Conservation (phyloP, 495 filamentous ascomycete genomes). For the Clohesyomyces aquaticus region DNA sequence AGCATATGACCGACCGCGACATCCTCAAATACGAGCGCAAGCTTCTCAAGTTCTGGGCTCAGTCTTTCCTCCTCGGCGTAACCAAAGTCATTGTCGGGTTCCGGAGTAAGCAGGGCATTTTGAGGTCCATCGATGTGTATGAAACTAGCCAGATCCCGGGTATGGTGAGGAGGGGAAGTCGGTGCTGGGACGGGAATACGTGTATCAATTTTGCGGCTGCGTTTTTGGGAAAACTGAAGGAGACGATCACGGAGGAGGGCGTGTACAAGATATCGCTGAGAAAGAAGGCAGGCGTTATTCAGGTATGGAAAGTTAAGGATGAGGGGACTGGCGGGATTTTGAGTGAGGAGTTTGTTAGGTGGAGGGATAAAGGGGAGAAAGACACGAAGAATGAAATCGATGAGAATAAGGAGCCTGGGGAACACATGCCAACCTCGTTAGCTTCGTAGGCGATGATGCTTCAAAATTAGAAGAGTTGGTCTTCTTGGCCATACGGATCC, state of each 20-base stretch:
- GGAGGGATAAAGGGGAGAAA: slow-evolving; percentile 52
- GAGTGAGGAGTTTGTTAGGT: slow-evolving; percentile 73
- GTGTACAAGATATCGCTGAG: slow-evolving; percentile 78
- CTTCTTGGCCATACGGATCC: too few species aligned
- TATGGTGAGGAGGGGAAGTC: slow-evolving; percentile 66
- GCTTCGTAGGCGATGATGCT: too few species aligned
- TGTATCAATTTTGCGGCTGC: slow-evolving; percentile 85
- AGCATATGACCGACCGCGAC: slow-evolving; percentile 56
- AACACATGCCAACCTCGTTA: too few species aligned
- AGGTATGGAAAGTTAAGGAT: slow-evolving; percentile 73
- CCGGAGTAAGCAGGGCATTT: slow-evolving; percentile 71
- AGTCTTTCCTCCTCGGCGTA: slow-evolving; percentile 92
- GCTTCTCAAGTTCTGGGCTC: slow-evolving; percentile 92
- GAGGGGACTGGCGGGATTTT: slow-evolving; percentile 76
- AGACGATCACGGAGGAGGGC: slow-evolving; percentile 68
- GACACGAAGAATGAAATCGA: neutral
- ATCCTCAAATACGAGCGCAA: slow-evolving; percentile 81
- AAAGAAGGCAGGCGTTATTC: slow-evolving; percentile 61
- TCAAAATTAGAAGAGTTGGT: too few species aligned
- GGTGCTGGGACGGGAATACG: slow-evolving; percentile 82
- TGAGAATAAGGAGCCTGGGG: neutral
- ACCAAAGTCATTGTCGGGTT: slow-evolving; percentile 91
- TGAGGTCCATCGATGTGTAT: slow-evolving; percentile 72
- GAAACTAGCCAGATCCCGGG: slow-evolving; percentile 76
- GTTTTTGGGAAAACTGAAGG: slow-evolving; percentile 77